Evolutionary conservation across 331 rosid genomes (phyloP).

Genomic region (Stylosanthes scabra): DNA sequence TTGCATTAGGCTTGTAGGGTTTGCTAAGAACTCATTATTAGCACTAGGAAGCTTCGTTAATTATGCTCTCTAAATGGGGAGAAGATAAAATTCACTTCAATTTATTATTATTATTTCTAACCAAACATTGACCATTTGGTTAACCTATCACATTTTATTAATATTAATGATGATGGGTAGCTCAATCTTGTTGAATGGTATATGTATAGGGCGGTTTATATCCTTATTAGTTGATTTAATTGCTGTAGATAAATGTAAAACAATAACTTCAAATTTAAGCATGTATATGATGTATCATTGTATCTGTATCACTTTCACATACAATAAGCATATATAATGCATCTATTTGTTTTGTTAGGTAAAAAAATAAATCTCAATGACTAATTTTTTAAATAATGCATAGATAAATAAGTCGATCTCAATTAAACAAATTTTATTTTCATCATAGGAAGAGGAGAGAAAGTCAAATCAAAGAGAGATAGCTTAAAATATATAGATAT

Average conservation of each 20-base stretch:
- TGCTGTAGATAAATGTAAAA: background rate
- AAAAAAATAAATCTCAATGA: too few species aligned
- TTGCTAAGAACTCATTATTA: background rate
- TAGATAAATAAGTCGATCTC: too few species aligned
- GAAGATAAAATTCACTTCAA: background rate
- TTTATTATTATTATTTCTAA: constrained; percentile 32
- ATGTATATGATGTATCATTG: too few species aligned
- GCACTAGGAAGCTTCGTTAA: constrained; percentile 37
- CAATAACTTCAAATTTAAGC: constrained; percentile 33
- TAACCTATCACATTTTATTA: background rate
- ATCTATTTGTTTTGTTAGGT: too few species aligned
- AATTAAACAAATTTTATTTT: too few species aligned
- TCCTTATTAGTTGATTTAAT: background rate
- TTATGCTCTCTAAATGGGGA: background rate
- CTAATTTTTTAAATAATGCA: too few species aligned
- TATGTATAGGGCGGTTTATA: constrained; percentile 2
- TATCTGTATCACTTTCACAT: too few species aligned
- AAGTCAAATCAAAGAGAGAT: too few species aligned
- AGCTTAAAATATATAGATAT: too few species aligned
- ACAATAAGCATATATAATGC: too few species aligned
- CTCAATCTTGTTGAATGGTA: background rate
- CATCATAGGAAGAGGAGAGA: too few species aligned
- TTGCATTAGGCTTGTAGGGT: constrained; percentile 24
- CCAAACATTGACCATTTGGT: constrained; percentile 47
- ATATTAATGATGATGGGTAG: constrained; percentile 12